Evolutionary conservation across 352 stramenopile species (phyloP), one percentile per base, ranked within the genome.

Genomic region (Peronospora destructor): DNA sequence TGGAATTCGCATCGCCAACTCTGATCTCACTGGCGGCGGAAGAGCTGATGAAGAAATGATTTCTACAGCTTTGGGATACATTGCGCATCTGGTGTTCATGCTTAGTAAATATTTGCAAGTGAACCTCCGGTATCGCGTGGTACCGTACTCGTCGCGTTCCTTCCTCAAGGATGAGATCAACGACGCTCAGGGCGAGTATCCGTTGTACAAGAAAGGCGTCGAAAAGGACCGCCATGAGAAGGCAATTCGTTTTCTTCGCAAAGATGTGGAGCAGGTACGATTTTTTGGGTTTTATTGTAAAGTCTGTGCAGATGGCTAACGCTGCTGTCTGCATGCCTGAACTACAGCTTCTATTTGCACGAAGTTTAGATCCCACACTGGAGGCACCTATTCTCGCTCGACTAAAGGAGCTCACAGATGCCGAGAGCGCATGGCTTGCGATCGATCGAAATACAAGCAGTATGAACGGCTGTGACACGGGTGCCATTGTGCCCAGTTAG

Each of bases 141-240:
- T 87, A 37, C 78, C 80, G 17, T 88, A 85, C 50, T 87, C 78
- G 29, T 91, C 78, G 33, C 74, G 79, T 4, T 91, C 80, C 4
- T 90, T 78, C 43, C 64, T 94, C 29, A 85, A 86, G 35, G 83
- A 94, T 59, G 80, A 94, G 53, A 87, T 91, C 41, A 91, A 94
- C 44, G 83, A 91, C 29, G 61, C 77, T 36, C 57, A 75, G 33
- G 74, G 69, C 34, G 83, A 94, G 39, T 94, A 91, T 48, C 83
- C 83, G 35, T 64, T 94, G 8, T 94, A 89, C 55, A 84, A 78
- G 45, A 86, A 79, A 53, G 80, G 80, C 2, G 72, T 74, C 6
- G 83, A 94, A 45, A 78, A 67, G 9, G 83, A 94, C 0, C 78
- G 78, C 0, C 81, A 87, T 45, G 83, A 91, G 48, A 78, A 80